These are phyloP conservation scores for Gossypium aridum DNA, from an alignment of 441 rosid genomes.

Conservation along the genomic window DNA sequence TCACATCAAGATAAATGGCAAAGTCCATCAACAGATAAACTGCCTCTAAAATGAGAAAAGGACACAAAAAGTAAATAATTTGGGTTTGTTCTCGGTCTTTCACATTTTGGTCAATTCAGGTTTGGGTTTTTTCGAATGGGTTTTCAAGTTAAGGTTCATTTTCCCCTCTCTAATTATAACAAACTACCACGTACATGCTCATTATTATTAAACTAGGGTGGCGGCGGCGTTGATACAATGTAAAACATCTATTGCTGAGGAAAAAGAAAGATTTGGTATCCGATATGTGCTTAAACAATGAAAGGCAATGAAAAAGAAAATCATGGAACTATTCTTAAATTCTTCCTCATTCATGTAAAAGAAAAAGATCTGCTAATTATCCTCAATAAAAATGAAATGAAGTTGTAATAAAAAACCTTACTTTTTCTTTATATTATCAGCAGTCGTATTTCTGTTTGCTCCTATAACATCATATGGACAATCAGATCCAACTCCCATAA, in stretches of 20 bases:
- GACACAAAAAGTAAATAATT: neutral
- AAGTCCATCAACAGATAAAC: neutral
- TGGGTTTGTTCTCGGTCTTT: neutral
- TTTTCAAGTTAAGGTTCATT: neutral
- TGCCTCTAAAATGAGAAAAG: neutral
- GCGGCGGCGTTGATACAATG: neutral
- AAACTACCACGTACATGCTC: neutral
- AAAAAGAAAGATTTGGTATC: neutral
- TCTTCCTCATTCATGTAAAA: neutral
- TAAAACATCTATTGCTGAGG: neutral
- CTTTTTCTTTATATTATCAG: conserved; percentile 86
- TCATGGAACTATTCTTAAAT: neutral
- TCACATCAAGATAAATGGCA: neutral
- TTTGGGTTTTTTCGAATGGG: neutral
- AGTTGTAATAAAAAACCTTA: conserved; percentile 17
- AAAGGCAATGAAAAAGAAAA: neutral
- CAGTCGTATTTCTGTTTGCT: conserved; percentile 60
- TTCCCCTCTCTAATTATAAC: neutral
- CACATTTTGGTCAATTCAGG: neutral
- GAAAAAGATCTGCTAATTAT: neutral
- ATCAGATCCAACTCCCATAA: conserved; percentile 67
- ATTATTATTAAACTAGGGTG: neutral
- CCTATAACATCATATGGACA: conserved; percentile 78
- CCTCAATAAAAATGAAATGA: neutral
- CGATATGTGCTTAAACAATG: neutral